A percentile compares a stretch with the other conserved stretches of the same genome.
Conservation (phyloP, 1,284 basidiomycete genomes). For the Trametes polyzona region DNA sequence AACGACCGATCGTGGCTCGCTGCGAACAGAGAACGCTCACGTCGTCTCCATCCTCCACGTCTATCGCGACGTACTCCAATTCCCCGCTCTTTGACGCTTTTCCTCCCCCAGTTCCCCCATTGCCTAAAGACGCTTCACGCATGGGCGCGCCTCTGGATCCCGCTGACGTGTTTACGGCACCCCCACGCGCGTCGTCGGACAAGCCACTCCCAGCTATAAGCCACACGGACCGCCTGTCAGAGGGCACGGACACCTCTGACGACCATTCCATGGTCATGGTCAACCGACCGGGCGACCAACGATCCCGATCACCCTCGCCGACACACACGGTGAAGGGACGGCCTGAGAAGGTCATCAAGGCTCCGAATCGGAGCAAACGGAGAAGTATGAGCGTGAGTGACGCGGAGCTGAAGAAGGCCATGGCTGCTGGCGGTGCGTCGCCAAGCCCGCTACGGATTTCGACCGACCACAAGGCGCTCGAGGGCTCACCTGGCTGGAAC, state of each 20-base stretch:
- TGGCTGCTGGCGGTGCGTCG: conserved; percentile 37
- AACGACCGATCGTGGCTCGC: conserved; percentile 11
- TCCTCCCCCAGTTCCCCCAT: conserved; percentile 72
- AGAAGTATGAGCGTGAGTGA: conserved; percentile 79
- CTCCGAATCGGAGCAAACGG: conserved; percentile 52
- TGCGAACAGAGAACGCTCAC: conserved; percentile 49
- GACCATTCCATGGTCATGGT: conserved; percentile 60
- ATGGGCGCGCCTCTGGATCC: conserved; percentile 43
- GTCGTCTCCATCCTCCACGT: conserved; percentile 39
- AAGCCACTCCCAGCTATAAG: conserved; percentile 71
- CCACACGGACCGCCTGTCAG: conserved; percentile 32
- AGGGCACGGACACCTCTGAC: conserved; percentile 47
- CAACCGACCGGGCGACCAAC: conserved; percentile 38
- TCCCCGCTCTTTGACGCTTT: conserved; percentile 52
- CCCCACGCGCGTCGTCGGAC: conserved; percentile 36
- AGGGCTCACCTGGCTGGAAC: conserved; percentile 46
- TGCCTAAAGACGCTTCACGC: conserved; percentile 52
- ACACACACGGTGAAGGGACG: conserved; percentile 33
- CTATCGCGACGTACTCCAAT: conserved; percentile 36
- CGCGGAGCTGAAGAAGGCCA: conserved; percentile 57
- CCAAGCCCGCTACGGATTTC: conserved; percentile 38
- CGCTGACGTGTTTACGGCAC: conserved; percentile 53
- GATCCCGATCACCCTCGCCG: conserved; percentile 42
- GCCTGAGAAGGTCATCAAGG: conserved; percentile 26
- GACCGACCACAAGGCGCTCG: conserved; percentile 34